A percentile compares a stretch with the other conserved stretches of the same genome.
phyloP scores from a whole-genome alignment of 768 basidiomycete genomes.

The Leccinum imitatum region DNA sequence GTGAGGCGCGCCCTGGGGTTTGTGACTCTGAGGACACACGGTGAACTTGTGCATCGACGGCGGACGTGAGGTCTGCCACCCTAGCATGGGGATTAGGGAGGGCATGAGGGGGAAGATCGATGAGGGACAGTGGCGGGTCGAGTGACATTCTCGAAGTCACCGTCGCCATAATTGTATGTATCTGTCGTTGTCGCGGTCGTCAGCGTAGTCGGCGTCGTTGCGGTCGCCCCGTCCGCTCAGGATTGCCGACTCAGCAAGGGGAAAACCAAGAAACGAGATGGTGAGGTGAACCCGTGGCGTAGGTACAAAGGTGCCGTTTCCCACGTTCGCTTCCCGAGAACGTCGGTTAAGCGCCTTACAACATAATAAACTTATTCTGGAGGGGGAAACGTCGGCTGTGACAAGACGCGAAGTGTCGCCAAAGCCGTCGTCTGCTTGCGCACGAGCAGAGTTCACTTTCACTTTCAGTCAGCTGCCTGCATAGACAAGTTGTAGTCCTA shows the following conservation, averaged over 20 bases:
- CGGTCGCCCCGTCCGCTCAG: conserved; percentile 14
- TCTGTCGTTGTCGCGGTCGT: conserved; percentile 7
- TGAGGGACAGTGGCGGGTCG: conserved; percentile 9
- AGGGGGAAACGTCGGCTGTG: conserved; percentile 1
- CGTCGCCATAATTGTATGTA: conserved; percentile 14
- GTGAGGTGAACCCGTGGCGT: conserved; percentile 9
- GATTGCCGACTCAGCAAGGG: conserved; percentile 13
- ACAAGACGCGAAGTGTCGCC: conserved; percentile 8
- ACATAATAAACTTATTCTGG: neutral
- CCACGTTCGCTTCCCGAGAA: conserved; percentile 23
- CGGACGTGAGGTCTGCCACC: conserved; percentile 13
- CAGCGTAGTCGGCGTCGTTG: conserved; percentile 13
- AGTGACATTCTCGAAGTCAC: conserved; percentile 19
- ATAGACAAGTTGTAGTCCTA: neutral
- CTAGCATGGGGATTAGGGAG: conserved; percentile 17
- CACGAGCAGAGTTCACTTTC: neutral
- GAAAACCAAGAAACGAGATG: conserved; percentile 23
- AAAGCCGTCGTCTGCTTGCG: conserved; percentile 1
- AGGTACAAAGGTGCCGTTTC: conserved; percentile 20
- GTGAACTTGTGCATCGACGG: conserved; percentile 7
- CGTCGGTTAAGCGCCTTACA: conserved; percentile 18
- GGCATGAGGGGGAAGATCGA: conserved; percentile 15
- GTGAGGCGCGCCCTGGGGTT: conserved; percentile 21
- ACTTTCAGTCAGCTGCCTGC: conserved; percentile 4
- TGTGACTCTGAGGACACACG: conserved; percentile 31